Evolutionary conservation across 495 filamentous ascomycete genomes (phyloP).

Genomic region (Pyrenopolyporus hunteri): DNA sequence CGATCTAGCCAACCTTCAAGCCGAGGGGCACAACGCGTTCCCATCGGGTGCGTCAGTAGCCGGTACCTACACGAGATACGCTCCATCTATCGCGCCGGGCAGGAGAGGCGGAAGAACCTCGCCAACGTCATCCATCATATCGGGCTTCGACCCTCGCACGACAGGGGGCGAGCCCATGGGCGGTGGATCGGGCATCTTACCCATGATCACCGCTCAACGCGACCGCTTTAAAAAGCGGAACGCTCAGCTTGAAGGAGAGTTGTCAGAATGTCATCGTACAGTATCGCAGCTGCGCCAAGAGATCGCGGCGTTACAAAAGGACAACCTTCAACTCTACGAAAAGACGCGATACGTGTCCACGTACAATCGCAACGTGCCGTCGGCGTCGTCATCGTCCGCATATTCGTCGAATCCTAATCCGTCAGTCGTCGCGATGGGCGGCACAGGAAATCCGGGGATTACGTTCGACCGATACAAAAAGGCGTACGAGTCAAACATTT

Average conservation of each 20-base stretch:
- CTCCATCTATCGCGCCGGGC: constrained; percentile 70
- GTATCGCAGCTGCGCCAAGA: constrained; percentile 90
- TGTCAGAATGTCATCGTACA: constrained; percentile 78
- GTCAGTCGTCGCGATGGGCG: constrained; percentile 65
- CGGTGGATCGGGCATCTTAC: constrained; percentile 87
- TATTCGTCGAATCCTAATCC: constrained; percentile 76
- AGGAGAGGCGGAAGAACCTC: constrained; percentile 73
- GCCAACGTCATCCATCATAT: constrained; percentile 96
- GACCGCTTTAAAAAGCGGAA: constrained; percentile 99
- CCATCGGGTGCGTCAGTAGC: constrained; percentile 89
- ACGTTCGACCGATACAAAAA: constrained; percentile 87
- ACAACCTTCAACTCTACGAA: constrained; percentile 96
- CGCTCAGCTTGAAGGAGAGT: constrained; percentile 85
- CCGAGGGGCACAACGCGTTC: constrained; percentile 81
- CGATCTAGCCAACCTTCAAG: constrained; percentile 85
- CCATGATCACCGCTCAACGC: constrained; percentile 97
- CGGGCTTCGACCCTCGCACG: constrained; percentile 78
- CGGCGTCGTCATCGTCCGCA: constrained; percentile 71
- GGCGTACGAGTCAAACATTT: constrained; percentile 93
- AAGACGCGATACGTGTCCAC: constrained; percentile 96
- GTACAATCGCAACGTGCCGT: constrained; percentile 72
- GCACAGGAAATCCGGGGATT: constrained; percentile 58
- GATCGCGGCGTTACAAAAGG: constrained; percentile 88
- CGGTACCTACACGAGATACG: constrained; percentile 89
- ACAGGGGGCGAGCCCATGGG: constrained; percentile 75